Evolutionary conservation across 768 basidiomycete genomes (phyloP).

Genomic region (Neoboletus subvelutipes): DNA sequence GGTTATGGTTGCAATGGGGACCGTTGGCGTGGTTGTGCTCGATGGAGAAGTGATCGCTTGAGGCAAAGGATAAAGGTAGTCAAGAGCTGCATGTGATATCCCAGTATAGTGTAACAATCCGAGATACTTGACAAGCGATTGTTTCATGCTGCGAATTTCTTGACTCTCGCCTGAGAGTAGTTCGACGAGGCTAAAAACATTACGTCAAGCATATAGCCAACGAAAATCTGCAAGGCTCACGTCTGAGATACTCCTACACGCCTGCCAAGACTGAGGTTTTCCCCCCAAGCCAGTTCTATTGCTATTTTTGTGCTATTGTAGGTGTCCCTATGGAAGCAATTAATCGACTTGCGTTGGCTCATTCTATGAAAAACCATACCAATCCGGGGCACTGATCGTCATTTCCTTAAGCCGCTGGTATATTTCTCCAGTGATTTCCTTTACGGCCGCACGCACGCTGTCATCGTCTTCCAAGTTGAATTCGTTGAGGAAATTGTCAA

Average conservation of each 20-base stretch:
- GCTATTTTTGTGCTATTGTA: constrained; percentile 58
- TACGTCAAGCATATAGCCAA: not conserved
- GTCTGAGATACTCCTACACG: constrained; percentile 57
- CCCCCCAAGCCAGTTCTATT: constrained; percentile 54
- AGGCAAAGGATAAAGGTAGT: constrained; percentile 41
- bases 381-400: constrained; percentile 67
- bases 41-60: constrained; percentile 11
- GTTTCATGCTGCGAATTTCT: constrained; percentile 36
- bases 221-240: constrained; percentile 35
- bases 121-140: constrained; percentile 49
- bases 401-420: constrained; percentile 47
- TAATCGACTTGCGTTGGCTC: constrained; percentile 4
- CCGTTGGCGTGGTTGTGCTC: constrained; percentile 16
- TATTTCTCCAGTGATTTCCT: constrained; percentile 52
- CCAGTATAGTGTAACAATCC: constrained; percentile 42
- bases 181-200: constrained; percentile 20
- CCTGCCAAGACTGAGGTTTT: constrained; percentile 44
- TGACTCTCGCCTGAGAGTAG: constrained; percentile 13
- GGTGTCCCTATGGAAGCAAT: constrained; percentile 49
- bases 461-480: constrained; percentile 30
- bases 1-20: constrained; percentile 35
- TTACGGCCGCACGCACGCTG: constrained; percentile 49
- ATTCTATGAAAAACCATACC: constrained; percentile 40
- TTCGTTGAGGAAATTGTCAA: constrained; percentile 4
- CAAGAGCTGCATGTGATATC: constrained; percentile 11